Conservation (phyloP, 805 yeast genomes). For the Pichia paraexigua region DNA sequence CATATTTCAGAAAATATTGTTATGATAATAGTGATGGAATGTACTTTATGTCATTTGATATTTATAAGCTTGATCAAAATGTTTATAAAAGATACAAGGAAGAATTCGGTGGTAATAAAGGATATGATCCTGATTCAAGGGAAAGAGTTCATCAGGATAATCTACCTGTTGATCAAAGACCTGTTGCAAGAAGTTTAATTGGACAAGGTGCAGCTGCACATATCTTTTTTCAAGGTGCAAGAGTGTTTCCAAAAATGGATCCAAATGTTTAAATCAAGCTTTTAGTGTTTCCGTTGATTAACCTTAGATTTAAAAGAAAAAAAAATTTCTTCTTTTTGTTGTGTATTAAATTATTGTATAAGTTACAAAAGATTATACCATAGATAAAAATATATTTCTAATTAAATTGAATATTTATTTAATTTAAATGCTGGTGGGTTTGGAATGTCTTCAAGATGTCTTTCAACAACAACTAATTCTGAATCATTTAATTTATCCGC, state of each 20-base stretch:
- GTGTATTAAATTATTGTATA: neutral
- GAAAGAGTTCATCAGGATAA: conserved; percentile 38
- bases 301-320: too few species aligned
- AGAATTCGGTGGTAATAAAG: conserved; percentile 49
- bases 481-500: conserved; percentile 44
- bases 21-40: conserved; percentile 51
- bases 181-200: conserved; percentile 38
- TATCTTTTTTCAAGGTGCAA: conserved; percentile 58
- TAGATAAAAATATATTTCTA: neutral
- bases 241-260: conserved; percentile 37
- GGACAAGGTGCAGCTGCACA: conserved; percentile 64
- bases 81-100: conserved; percentile 42
- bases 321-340: neutral
- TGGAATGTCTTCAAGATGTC: conserved; percentile 52
- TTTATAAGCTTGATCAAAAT: conserved; percentile 44
- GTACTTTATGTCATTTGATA: conserved; percentile 53
- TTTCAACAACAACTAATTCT: conserved; percentile 68
- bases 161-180: conserved; percentile 23
- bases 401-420: conserved; percentile 37
- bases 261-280: conserved; percentile 8
- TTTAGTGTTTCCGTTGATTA: too few species aligned
- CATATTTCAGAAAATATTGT: conserved; percentile 48
- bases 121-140: conserved; percentile 40
- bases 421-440: conserved; percentile 58
- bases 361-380: neutral